A percentile compares a stretch with the other conserved stretches of the same genome.
Conservation (phyloP, 352 stramenopile species). For the Stephanocyclus meneghinianus region DNA sequence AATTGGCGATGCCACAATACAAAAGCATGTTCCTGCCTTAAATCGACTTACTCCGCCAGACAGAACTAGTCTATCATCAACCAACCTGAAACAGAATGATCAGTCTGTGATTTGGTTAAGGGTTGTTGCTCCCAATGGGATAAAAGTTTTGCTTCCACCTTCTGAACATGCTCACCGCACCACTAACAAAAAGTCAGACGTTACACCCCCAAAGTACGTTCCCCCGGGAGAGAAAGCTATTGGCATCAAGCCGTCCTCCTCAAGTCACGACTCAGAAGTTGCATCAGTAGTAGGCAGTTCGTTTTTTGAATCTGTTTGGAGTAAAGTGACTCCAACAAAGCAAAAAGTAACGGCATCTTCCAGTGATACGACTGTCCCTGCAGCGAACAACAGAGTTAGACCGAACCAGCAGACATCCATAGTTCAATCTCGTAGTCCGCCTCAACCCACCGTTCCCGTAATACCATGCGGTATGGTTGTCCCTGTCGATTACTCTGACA, state of each 20-base stretch:
- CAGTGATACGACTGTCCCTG: neutral
- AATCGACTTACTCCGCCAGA: conserved; percentile 15
- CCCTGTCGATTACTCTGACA: conserved; percentile 60
- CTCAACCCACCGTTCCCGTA: conserved; percentile 14
- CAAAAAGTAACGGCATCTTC: conserved; percentile 36
- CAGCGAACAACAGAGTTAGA: neutral
- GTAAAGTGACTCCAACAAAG: conserved; percentile 58
- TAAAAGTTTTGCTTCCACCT: conserved; percentile 44
- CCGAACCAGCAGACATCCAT: neutral
- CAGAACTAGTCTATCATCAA: conserved; percentile 3
- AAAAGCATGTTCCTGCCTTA: conserved; percentile 6
- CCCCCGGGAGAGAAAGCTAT: neutral
- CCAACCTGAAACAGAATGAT: conserved; percentile 3
- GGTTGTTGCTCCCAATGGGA: conserved; percentile 46
- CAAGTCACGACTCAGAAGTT: conserved; percentile 61
- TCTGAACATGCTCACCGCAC: conserved; percentile 16
- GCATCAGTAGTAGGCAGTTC: conserved; percentile 67
- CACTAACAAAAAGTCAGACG: conserved; percentile 11
- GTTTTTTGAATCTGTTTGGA: conserved; percentile 73
- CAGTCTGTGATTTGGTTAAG: conserved; percentile 57
- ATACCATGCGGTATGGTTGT: conserved; percentile 71
- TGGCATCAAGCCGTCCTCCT: conserved; percentile 16
- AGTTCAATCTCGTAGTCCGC: neutral
- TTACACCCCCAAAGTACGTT: conserved; percentile 16
- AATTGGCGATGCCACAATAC: conserved; percentile 67